Conservation (phyloP, 352 stramenopile genomes). For the Globisporangium parvum region DNA sequence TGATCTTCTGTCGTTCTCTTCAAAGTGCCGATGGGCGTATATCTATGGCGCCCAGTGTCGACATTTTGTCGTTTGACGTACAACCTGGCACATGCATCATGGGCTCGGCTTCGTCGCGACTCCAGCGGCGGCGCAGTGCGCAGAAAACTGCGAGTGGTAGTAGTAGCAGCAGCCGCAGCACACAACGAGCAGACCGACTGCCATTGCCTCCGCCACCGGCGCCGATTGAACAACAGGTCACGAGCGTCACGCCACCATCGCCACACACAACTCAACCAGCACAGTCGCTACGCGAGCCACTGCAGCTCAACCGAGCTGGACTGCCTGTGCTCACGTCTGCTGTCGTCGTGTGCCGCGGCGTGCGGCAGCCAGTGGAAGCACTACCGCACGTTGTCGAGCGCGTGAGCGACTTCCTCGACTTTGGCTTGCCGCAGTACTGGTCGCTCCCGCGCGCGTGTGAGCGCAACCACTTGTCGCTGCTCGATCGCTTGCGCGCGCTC, state of each 20-base stretch:
- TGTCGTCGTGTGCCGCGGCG: conserved; percentile 8
- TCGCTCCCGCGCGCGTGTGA: conserved; percentile 10
- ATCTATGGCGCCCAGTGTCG: not conserved
- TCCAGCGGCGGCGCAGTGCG: no score
- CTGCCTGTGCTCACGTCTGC: conserved; percentile 10
- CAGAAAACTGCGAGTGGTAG: no score
- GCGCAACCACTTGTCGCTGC: conserved; percentile 10
- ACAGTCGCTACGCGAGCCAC: not conserved
- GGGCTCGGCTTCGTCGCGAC: conserved; percentile 4
- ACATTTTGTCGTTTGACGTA: no score
- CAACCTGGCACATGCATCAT: not conserved
- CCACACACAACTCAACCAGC: not conserved
- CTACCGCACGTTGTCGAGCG: conserved; percentile 11
- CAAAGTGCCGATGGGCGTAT: not conserved
- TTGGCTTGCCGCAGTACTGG: conserved; percentile 9
- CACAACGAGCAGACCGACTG: not conserved
- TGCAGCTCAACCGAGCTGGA: conserved; percentile 3
- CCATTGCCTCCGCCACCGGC: not conserved
- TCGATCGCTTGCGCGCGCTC: conserved; percentile 2
- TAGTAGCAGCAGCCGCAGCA: no score
- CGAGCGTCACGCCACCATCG: no score
- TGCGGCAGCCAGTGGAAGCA: conserved; percentile 4
- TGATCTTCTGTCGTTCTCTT: not conserved
- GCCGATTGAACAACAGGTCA: not conserved
- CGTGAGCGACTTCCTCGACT: conserved; percentile 14